Evolutionary conservation across 2,329 filamentous ascomycete species (phyloP).

Genomic region (Pezicula radicicola): DNA sequence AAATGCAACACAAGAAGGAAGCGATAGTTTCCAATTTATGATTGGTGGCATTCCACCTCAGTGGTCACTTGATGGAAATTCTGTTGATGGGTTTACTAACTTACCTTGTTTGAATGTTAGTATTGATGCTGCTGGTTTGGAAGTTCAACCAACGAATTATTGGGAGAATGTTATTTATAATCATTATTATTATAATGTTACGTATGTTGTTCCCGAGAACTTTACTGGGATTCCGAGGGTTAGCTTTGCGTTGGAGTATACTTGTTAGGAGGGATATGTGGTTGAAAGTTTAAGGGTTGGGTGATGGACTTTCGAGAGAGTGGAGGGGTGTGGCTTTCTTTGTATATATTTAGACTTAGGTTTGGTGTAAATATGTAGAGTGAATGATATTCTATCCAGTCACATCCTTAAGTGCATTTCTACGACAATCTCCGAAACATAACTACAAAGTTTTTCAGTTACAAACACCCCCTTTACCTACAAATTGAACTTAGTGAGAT

Average conservation of each 20-base stretch:
- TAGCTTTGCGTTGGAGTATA: constrained; percentile 30
- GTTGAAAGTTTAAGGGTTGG: too few relatives aligned
- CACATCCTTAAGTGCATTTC: too few relatives aligned
- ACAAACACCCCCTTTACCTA: too few relatives aligned
- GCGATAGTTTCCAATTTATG: constrained; percentile 36
- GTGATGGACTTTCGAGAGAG: neutral
- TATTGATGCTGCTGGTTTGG: constrained; percentile 34
- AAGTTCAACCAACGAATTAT: constrained; percentile 33
- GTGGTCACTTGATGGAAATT: constrained; percentile 31
- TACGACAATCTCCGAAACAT: too few relatives aligned
- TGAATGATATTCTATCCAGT: too few relatives aligned
- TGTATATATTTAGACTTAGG: too few relatives aligned
- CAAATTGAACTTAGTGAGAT: too few relatives aligned
- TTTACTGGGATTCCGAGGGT: constrained; percentile 37
- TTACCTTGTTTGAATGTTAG: constrained; percentile 38
- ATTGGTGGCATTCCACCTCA: constrained; percentile 35
- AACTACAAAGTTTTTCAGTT: too few relatives aligned
- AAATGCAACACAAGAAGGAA: constrained; percentile 36
- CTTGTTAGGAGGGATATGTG: constrained; percentile 19
- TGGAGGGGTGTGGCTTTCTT: too few relatives aligned
- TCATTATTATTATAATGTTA: constrained; percentile 43
- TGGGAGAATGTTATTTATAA: constrained; percentile 33
- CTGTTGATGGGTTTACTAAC: constrained; percentile 29
- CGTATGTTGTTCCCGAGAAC: constrained; percentile 37
- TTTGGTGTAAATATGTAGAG: too few relatives aligned